Evolutionary conservation across 495 filamentous ascomycete species (phyloP).

Genomic region (Trichocladium uniseriatum): DNA sequence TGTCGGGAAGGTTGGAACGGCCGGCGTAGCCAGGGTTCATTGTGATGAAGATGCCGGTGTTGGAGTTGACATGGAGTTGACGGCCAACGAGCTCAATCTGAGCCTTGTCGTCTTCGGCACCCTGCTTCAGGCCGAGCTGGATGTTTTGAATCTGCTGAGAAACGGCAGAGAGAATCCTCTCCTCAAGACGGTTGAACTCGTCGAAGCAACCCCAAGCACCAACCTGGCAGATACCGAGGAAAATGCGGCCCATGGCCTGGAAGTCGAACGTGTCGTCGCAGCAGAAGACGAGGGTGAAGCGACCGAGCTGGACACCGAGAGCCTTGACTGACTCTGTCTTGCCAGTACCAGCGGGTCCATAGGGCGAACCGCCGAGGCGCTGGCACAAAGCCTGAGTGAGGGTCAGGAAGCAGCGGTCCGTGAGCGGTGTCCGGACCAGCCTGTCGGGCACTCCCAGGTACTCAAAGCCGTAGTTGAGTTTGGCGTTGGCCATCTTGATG

Average conservation of each 20-base stretch:
- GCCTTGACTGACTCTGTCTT: conserved; percentile 99
- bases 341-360: conserved; percentile 96
- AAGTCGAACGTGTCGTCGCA: conserved; percentile 99
- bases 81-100: conserved; percentile 92
- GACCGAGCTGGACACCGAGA: conserved; percentile 87
- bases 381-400: conserved; percentile 93
- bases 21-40: conserved; percentile 99
- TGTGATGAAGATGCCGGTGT: conserved; percentile 98
- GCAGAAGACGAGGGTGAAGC: conserved; percentile 96
- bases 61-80: conserved; percentile 73
- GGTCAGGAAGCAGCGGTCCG: conserved; percentile 95
- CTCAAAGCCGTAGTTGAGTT: conserved; percentile 92
- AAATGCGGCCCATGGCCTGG: conserved; percentile 98
- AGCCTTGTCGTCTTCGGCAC: conserved; percentile 62
- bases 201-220: conserved; percentile 99
- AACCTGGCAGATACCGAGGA: conserved; percentile 97
- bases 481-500: conserved; percentile 95
- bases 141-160: conserved; percentile 99
- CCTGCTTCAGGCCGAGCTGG: conserved; percentile 82
- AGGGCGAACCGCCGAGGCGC: conserved; percentile 89
- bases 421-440: conserved; percentile 90
- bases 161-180: conserved; percentile 92
- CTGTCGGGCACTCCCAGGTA: conserved; percentile 94
- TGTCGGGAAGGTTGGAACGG: conserved; percentile 94
- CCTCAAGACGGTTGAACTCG: conserved; percentile 97